Evolutionary conservation across 805 yeast genomes (phyloP).

Genomic region (Zygosaccharomyces pseudorouxii): DNA sequence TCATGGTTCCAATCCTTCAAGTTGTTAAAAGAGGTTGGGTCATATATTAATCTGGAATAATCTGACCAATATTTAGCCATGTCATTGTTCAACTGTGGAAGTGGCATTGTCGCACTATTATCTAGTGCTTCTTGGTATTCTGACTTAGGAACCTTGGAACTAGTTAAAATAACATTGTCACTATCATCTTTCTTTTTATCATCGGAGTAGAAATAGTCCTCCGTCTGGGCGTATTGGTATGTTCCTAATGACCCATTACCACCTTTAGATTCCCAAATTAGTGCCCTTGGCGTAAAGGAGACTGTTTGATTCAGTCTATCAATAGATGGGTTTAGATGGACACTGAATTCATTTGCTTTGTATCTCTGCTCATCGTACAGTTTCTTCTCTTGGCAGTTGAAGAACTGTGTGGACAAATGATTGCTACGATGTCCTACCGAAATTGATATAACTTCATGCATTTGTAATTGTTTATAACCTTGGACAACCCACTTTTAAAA

Average conservation of each 20-base stretch:
- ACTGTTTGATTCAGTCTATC: slow-evolving; percentile 41
- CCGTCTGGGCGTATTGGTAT: slow-evolving; percentile 42
- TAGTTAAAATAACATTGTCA: slow-evolving; percentile 30
- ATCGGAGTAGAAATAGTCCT: slow-evolving; percentile 25
- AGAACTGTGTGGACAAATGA: slow-evolving; percentile 74
- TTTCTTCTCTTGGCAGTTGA: slow-evolving; percentile 75
- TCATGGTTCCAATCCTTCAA: slow-evolving; percentile 55
- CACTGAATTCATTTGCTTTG: slow-evolving; percentile 39
- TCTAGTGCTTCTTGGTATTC: slow-evolving; percentile 65
- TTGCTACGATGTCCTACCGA: slow-evolving; percentile 71
- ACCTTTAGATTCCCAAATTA: slow-evolving; percentile 74
- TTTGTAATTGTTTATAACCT: slow-evolving; percentile 21
- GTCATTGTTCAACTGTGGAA: slow-evolving; percentile 36
- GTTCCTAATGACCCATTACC: slow-evolving; percentile 69
- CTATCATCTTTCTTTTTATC: slow-evolving; percentile 8
- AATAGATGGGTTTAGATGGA: slow-evolving; percentile 44
- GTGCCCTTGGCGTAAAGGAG: slow-evolving; percentile 74
- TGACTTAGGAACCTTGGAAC: slow-evolving; percentile 42
- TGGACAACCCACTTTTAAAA: not conserved
- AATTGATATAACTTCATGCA: slow-evolving; percentile 72
- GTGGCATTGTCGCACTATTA: slow-evolving; percentile 28
- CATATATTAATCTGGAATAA: slow-evolving; percentile 60
- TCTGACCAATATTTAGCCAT: slow-evolving; percentile 75
- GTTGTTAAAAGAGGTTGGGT: slow-evolving; percentile 53
- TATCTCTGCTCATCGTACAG: slow-evolving; percentile 35